A percentile compares a stretch with the other conserved stretches of the same genome.
phyloP scores from a whole-genome alignment of 2,329 filamentous ascomycete species.

The Lecanicillium sp. region DNA sequence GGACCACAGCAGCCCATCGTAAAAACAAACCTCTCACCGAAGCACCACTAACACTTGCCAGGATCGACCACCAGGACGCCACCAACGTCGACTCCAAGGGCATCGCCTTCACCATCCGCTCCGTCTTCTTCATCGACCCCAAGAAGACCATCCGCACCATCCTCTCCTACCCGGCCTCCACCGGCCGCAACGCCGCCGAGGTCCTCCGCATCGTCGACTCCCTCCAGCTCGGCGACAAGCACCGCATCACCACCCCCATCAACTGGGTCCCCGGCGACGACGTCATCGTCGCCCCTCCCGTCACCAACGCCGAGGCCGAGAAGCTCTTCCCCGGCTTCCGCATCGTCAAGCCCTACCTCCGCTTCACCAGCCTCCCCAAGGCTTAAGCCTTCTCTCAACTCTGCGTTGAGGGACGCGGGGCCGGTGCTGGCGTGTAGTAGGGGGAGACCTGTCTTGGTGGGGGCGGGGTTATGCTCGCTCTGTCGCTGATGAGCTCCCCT shows the following conservation, averaged over 20 bases:
- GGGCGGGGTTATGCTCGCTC: not conserved
- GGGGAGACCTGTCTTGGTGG: not conserved
- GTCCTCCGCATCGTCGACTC: conserved; percentile 74
- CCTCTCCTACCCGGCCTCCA: conserved; percentile 87
- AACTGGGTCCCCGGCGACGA: conserved; percentile 87
- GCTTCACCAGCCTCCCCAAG: conserved; percentile 63
- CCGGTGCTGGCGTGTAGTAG: not conserved
- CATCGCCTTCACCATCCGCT: conserved; percentile 89
- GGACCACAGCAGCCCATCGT: too few relatives aligned
- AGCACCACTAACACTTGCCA: conserved; percentile 22
- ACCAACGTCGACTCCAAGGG: conserved; percentile 77
- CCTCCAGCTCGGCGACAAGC: conserved; percentile 78
- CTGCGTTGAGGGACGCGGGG: not conserved
- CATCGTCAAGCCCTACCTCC: conserved; percentile 65
- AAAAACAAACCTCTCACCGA: too few relatives aligned
- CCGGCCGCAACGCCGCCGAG: conserved; percentile 76
- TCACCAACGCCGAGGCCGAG: conserved; percentile 80
- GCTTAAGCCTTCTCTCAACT: conserved; percentile 29
- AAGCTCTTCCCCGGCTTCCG: conserved; percentile 76
- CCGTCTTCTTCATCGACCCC: conserved; percentile 91
- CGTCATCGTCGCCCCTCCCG: conserved; percentile 80
- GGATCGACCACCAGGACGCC: conserved; percentile 73
- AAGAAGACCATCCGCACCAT: conserved; percentile 89
- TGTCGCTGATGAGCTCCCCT: too few relatives aligned
- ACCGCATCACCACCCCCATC: conserved; percentile 82